Percentiles rank a stretch among this genome's conserved stretches.
These are phyloP conservation scores for Paecilomyces sp. DNA, from an alignment of 2,329 filamentous ascomycete species.

Conservation along the genomic window DNA sequence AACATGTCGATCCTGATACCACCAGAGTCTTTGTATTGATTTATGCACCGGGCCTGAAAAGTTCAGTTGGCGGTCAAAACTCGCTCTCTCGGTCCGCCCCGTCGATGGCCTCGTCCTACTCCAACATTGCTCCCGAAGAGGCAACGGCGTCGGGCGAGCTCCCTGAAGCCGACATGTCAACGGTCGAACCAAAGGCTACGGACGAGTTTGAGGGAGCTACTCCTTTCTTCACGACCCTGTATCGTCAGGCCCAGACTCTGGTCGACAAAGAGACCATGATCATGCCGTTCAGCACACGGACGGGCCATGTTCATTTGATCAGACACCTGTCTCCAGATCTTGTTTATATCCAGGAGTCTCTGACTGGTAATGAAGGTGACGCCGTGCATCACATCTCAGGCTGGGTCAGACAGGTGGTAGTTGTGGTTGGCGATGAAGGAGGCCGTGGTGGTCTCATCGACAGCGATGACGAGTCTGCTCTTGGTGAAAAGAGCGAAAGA, in stretches of 20 bases:
- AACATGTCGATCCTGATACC: conserved; percentile 63
- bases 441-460: conserved; percentile 71
- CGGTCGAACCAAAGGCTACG: conserved; percentile 40
- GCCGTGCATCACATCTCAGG: conserved; percentile 60
- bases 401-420: conserved; percentile 55
- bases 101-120: conserved; percentile 74
- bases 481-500: conserved; percentile 30
- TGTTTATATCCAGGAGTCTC: conserved; percentile 80
- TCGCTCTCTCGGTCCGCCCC: conserved; percentile 49
- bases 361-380: conserved; percentile 68
- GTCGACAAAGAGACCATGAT: conserved; percentile 83
- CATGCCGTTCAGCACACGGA: conserved; percentile 77
- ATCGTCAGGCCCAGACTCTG: conserved; percentile 68
- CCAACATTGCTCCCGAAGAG: conserved; percentile 72
- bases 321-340: conserved; percentile 78
- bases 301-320: conserved; percentile 78
- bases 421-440: conserved; percentile 51
- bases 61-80: conserved; percentile 33
- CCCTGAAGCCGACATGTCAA: conserved; percentile 48
- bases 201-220: conserved; percentile 42
- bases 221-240: conserved; percentile 68
- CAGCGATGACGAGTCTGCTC: conserved; percentile 55
- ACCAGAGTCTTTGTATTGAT: conserved; percentile 82
- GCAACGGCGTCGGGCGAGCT: conserved; percentile 33
- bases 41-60: conserved; percentile 74